A percentile compares a stretch with the other conserved stretches of the same genome.
Evolutionary conservation across 768 basidiomycete genomes (phyloP).

Genomic region (Botryobasidium botryosum): DNA sequence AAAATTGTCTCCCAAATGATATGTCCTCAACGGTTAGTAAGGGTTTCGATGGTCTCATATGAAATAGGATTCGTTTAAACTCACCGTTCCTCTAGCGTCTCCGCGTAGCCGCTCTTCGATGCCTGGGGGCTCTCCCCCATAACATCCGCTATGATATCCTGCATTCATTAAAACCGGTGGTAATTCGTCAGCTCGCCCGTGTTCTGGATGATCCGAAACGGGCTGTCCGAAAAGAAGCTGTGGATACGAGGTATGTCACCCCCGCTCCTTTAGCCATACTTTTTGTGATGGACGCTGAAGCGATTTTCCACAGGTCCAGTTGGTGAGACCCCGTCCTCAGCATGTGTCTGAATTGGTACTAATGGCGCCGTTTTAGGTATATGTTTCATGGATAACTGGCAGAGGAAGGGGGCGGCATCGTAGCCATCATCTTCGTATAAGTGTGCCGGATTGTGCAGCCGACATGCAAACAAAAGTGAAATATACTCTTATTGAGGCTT

Average conservation of each 20-base stretch:
- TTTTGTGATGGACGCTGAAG: background rate
- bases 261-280: too few species aligned
- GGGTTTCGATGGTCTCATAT: background rate
- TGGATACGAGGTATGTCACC: constrained; percentile 52
- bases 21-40: background rate
- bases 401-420: background rate
- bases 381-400: background rate
- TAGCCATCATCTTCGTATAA: too few species aligned
- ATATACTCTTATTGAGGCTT: too few species aligned
- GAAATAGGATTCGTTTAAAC: background rate
- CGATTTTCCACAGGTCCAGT: background rate
- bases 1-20: constrained; percentile 27
- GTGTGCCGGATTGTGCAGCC: too few species aligned
- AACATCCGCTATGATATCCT: constrained; percentile 69
- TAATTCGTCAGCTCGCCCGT: constrained; percentile 57
- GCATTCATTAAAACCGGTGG: constrained; percentile 57
- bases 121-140: constrained; percentile 54
- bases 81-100: constrained; percentile 37
- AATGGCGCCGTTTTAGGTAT: too few species aligned
- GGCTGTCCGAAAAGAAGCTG: constrained; percentile 71
- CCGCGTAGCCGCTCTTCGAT: constrained; percentile 55
- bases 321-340: too few species aligned
- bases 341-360: too few species aligned
- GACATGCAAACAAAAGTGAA: too few species aligned
- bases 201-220: constrained; percentile 82